Evolutionary conservation across 352 stramenopile genomes (phyloP), one percentile per base, ranked within the genome.

Genomic region (Pythium phragmitis): DNA sequence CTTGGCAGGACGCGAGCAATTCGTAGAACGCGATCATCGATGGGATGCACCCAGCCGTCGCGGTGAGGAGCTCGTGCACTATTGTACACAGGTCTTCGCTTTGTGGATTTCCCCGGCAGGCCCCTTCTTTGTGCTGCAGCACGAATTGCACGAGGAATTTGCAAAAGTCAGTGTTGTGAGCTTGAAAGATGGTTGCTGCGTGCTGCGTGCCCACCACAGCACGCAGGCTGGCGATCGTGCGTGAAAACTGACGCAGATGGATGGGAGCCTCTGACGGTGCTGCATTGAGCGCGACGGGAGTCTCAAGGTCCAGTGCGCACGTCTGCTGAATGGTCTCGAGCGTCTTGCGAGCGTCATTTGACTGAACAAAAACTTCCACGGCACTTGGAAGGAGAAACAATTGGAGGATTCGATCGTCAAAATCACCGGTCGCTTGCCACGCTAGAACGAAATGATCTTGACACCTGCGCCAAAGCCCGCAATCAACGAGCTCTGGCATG

Each of bases 11-110:
- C 7, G 37, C 4, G 19, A 51, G 41, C n/a, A 49, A 14, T 17
- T 51, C 63, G 23, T 65, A 70, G 12, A 48, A 55, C 2, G n/a
- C 43, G 19, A 65, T 7, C 49, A 65, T 62, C 0, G 57, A 60
- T 14, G 63, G 57, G 21, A 70, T 54, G 42, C 56, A 70, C 4
- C 57, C 56, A 39, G 50, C 26, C 3, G 47, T 21, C 1, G 65
- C 57, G 13, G 46, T 60, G 8, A 65, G 21, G 9, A 66, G 26
- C 17, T 67, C 45, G 13, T 62, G 57, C 13, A 11, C 58, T 6
- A 63, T 14, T 0, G 52, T 60, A 33, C 65, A 71, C 4, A 41
- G 30, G 33, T 71, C 65, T 60, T 71, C 65, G 17, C 9, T 57
- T 30, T 62, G 43, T 9, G 63, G 33, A 11, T 13, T 66, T 6